Conservation (phyloP, 1,284 basidiomycete genomes). For the Melampsora larici-populina region DNA sequence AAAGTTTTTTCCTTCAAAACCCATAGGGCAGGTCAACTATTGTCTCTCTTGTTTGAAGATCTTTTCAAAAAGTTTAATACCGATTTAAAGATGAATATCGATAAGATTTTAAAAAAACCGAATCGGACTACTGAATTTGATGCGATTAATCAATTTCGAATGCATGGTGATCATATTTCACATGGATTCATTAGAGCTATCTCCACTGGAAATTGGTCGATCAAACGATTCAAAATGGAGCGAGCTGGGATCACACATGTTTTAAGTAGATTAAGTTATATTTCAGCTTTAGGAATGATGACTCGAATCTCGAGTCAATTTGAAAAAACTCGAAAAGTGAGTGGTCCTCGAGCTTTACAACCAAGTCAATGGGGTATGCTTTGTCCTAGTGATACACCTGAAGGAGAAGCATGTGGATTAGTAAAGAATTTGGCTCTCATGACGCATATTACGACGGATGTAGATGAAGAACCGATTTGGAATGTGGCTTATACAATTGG, state of each 20-base stretch:
- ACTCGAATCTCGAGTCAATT: conserved; percentile 98
- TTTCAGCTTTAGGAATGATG: conserved; percentile 99
- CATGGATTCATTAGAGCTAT: conserved; percentile 95
- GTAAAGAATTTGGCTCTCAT: conserved; percentile 99
- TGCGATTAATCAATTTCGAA: conserved; percentile 87
- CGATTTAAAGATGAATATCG: conserved; percentile 91
- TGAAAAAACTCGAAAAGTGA: conserved; percentile 98
- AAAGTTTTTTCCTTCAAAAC: no score
- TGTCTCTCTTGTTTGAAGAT: conserved; percentile 94
- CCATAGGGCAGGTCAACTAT: conserved; percentile 83
- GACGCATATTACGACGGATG: conserved; percentile 99
- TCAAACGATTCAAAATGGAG: conserved; percentile 99
- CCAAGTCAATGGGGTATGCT: conserved; percentile 99
- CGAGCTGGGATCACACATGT: conserved; percentile 98
- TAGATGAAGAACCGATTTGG: conserved; percentile 91
- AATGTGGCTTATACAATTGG: conserved; percentile 88
- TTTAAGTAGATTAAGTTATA: conserved; percentile 88
- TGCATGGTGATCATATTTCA: conserved; percentile 82
- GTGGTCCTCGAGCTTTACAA: conserved; percentile 92
- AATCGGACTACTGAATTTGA: conserved; percentile 94
- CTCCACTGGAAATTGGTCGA: conserved; percentile 97
- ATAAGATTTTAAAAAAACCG: conserved; percentile 96
- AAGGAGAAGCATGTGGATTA: conserved; percentile 97
- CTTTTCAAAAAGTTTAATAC: conserved; percentile 98
- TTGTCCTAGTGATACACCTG: conserved; percentile 96